Evolutionary conservation across 495 filamentous ascomycete species (phyloP).

Genomic region (Pseudomonodictys pantanalensis): DNA sequence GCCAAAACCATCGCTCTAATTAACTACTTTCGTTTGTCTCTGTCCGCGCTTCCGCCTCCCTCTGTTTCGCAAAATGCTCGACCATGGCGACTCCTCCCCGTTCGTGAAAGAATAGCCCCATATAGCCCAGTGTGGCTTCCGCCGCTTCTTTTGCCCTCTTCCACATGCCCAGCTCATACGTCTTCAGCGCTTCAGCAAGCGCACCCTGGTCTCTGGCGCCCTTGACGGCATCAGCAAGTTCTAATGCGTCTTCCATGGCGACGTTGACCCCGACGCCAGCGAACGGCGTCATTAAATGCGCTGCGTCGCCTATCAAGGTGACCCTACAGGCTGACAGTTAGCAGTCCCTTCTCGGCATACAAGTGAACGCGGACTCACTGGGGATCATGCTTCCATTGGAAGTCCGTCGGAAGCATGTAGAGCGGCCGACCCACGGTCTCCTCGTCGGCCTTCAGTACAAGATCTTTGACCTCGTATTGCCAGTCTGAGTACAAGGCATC

Average conservation of each 20-base stretch:
- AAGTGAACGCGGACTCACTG: not conserved
- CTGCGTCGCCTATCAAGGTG: not conserved
- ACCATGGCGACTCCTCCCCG: not conserved
- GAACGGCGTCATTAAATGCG: not conserved
- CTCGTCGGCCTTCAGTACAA: not conserved
- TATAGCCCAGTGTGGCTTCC: not conserved
- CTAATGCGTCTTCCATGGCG: not conserved
- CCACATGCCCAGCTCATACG: not conserved
- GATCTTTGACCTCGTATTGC: not conserved
- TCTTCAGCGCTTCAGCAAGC: not conserved
- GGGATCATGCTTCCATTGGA: conserved; percentile 1
- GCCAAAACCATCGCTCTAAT: too few species aligned
- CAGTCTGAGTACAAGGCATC: not conserved
- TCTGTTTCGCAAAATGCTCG: conserved; percentile 4
- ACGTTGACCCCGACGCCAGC: not conserved
- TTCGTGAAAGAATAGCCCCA: not conserved
- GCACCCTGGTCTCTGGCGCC: too few species aligned
- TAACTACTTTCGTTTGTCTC: too few species aligned
- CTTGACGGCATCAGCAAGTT: not conserved
- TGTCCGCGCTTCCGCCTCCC: too few species aligned
- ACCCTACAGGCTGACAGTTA: not conserved
- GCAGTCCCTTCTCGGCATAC: not conserved
- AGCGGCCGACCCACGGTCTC: not conserved
- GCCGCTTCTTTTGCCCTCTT: not conserved
- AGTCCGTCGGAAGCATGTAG: not conserved